Conservation (phyloP, 192 early-diverging fungal species). For the Dimargaris xerosporica region DNA sequence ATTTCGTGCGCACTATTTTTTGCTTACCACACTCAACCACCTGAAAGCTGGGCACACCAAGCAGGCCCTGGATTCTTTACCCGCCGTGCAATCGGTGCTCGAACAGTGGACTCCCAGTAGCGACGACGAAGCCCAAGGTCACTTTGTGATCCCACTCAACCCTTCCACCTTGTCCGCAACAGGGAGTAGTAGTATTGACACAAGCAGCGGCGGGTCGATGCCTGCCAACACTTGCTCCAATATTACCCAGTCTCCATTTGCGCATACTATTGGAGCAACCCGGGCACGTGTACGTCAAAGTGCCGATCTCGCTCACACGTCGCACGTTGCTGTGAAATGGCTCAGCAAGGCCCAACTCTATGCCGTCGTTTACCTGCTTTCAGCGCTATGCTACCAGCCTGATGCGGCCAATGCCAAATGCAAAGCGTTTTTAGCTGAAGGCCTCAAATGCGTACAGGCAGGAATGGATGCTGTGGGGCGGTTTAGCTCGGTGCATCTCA, state of each 20-base stretch:
- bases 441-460: background rate
- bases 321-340: background rate
- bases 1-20: constrained; percentile 4
- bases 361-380: constrained; percentile 1
- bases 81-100: background rate
- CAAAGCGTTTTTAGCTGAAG: background rate
- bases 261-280: background rate
- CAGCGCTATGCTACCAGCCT: background rate
- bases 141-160: constrained; percentile 1
- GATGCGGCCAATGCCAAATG: background rate
- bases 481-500: background rate
- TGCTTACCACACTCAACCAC: background rate
- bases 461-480: background rate
- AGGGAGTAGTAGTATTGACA: too few species aligned
- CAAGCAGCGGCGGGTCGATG: too few species aligned
- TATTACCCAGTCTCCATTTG: background rate
- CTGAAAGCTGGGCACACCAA: background rate
- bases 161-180: too few species aligned
- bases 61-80: background rate
- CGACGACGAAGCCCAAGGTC: background rate
- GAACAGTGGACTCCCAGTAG: constrained; percentile 4
- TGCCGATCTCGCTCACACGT: background rate
- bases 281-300: background rate
- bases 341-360: constrained; percentile 2
- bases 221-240: background rate